These are phyloP conservation scores for Melampsora larici-populina DNA, from an alignment of 1,284 basidiomycete species.

Conservation along the genomic window DNA sequence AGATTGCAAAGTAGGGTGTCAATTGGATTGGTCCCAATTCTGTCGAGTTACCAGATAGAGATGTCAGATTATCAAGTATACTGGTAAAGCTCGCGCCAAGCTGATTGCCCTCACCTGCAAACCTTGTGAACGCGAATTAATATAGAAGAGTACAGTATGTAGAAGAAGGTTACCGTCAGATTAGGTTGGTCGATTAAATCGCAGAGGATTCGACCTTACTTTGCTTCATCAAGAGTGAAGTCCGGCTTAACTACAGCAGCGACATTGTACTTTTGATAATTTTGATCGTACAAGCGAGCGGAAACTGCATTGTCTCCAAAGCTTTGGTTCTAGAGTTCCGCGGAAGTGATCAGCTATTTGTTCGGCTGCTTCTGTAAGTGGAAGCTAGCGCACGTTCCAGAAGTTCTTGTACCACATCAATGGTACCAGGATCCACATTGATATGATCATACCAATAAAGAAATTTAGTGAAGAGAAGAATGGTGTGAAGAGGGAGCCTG, in stretches of 20 bases:
- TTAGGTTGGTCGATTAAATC: too few species aligned
- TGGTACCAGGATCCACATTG: conserved; percentile 40
- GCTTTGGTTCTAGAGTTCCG: conserved; percentile 18
- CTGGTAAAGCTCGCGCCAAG: not conserved
- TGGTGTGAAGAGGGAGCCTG: conserved; percentile 39
- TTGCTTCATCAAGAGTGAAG: conserved; percentile 35
- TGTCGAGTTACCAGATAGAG: not conserved
- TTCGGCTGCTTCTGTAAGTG: not conserved
- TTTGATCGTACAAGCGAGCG: conserved; percentile 25
- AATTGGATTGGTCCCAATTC: conserved; percentile 40
- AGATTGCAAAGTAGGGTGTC: conserved; percentile 39
- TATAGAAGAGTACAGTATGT: not conserved
- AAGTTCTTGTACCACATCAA: conserved; percentile 40
- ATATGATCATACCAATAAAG: conserved; percentile 18
- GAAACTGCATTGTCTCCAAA: conserved; percentile 43
- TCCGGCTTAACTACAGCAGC: conserved; percentile 33
- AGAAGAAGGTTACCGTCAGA: too few species aligned
- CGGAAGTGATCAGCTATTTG: not conserved
- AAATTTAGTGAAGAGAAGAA: conserved; percentile 39
- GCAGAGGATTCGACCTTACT: conserved; percentile 9
- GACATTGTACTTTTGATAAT: conserved; percentile 40
- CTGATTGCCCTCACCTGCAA: not conserved
- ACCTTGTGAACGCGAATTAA: not conserved
- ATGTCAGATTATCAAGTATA: not conserved
- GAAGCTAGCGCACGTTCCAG: conserved; percentile 22